Evolutionary conservation across 1,139 yeast species (phyloP).

Genomic region (Blastobotrys arbuscula): DNA sequence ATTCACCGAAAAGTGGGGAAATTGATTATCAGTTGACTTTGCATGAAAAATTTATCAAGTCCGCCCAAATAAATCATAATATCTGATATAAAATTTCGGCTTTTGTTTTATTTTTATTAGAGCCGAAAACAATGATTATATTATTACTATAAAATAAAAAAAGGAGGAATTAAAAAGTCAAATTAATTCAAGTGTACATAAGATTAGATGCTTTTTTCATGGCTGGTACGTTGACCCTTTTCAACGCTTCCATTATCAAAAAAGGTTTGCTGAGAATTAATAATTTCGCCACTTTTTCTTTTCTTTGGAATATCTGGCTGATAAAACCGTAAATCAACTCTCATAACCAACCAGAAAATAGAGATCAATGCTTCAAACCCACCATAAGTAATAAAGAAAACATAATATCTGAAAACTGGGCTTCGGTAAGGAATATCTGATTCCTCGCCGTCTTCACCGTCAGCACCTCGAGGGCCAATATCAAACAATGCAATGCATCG

Average conservation of each 20-base stretch:
- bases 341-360: conserved; percentile 49
- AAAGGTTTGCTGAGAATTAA: not conserved
- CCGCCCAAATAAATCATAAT: too few species aligned
- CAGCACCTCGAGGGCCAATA: conserved; percentile 30
- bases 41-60: too few species aligned
- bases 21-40: too few species aligned
- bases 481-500: conserved; percentile 53
- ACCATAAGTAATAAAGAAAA: conserved; percentile 65
- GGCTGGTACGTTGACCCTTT: not conserved
- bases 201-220: not conserved
- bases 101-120: too few species aligned
- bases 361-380: conserved; percentile 54
- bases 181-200: too few species aligned
- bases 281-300: not conserved
- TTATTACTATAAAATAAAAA: too few species aligned
- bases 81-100: too few species aligned
- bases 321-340: conserved; percentile 73
- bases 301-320: conserved; percentile 50
- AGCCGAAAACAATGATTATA: too few species aligned
- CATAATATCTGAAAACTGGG: conserved; percentile 47
- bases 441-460: conserved; percentile 14
- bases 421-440: conserved; percentile 27
- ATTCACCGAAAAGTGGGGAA: too few species aligned
- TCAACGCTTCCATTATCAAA: not conserved
- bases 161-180: too few species aligned